Conservation (phyloP, 2,329 filamentous ascomycete genomes). For the Microsporum audouinii region DNA sequence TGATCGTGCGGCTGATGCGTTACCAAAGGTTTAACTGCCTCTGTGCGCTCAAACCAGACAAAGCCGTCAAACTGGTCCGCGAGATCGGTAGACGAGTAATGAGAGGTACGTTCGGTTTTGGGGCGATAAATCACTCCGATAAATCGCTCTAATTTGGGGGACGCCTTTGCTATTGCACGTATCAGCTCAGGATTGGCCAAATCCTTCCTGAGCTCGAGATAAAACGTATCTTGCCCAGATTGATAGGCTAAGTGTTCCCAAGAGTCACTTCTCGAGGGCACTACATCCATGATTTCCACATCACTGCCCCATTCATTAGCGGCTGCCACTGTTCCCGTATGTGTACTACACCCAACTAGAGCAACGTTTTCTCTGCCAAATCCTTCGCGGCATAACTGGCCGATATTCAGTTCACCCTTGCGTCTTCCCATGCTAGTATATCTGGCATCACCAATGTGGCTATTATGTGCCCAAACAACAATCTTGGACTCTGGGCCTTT, state of each 20-base stretch:
- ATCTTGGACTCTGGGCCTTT: conserved; percentile 33
- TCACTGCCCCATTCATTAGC: conserved; percentile 42
- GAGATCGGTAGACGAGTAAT: conserved; percentile 39
- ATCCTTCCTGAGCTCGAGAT: conserved; percentile 36
- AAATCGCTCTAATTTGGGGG: conserved; percentile 37
- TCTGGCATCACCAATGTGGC: conserved; percentile 44
- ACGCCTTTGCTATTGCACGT: conserved; percentile 27
- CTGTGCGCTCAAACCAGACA: conserved; percentile 41
- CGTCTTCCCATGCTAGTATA: conserved; percentile 39
- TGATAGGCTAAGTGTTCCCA: conserved; percentile 42
- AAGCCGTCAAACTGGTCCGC: conserved; percentile 41
- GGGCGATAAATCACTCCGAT: conserved; percentile 45
- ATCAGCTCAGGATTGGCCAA: conserved; percentile 27
- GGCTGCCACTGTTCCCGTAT: conserved; percentile 43
- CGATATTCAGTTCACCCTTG: conserved; percentile 40
- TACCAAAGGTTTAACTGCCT: conserved; percentile 38
- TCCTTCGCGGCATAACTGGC: conserved; percentile 41
- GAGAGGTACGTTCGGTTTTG: conserved; percentile 39
- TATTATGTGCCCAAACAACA: conserved; percentile 46
- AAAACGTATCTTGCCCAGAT: conserved; percentile 35
- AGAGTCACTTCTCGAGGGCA: conserved; percentile 36
- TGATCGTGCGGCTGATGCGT: conserved; percentile 34
- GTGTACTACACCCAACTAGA: conserved; percentile 39
- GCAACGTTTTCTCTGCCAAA: conserved; percentile 32
- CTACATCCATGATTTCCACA: conserved; percentile 41